Percentiles rank a stretch among this genome's conserved stretches.
phyloP scores from a whole-genome alignment of 2,329 filamentous ascomycete genomes.

The Pezicula radicicola region DNA sequence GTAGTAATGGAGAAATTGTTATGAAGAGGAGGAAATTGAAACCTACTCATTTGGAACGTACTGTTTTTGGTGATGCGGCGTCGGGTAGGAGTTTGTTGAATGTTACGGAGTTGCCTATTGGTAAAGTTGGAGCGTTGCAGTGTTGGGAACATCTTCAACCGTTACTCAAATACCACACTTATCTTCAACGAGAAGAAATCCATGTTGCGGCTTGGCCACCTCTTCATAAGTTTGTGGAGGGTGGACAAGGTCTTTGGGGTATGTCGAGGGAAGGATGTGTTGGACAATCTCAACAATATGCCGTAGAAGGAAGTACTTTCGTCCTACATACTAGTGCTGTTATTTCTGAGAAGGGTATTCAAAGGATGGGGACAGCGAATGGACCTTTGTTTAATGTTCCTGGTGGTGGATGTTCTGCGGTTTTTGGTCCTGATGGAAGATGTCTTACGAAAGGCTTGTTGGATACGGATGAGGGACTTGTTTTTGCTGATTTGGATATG shows the following conservation, averaged over 20 bases:
- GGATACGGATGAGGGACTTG: slow-evolving; percentile 48
- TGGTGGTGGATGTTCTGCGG: slow-evolving; percentile 44
- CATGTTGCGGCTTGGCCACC: slow-evolving; percentile 51
- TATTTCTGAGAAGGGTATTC: slow-evolving; percentile 47
- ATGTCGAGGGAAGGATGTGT: slow-evolving; percentile 33
- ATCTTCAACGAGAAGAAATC: slow-evolving; percentile 45
- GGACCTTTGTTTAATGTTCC: slow-evolving; percentile 45
- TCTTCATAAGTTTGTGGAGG: slow-evolving; percentile 5
- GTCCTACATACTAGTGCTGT: slow-evolving; percentile 51
- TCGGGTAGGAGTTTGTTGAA: slow-evolving; percentile 43
- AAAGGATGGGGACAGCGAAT: slow-evolving; percentile 24
- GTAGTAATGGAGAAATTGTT: slow-evolving; percentile 39
- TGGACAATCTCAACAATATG: slow-evolving; percentile 52
- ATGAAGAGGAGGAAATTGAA: slow-evolving; percentile 54
- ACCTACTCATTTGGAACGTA: slow-evolving; percentile 50
- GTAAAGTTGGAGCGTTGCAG: neutral
- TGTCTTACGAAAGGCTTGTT: slow-evolving; percentile 39
- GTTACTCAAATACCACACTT: slow-evolving; percentile 46
- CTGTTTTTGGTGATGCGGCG: slow-evolving; percentile 53
- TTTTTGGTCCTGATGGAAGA: slow-evolving; percentile 51
- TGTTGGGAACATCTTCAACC: slow-evolving; percentile 41
- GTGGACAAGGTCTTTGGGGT: slow-evolving; percentile 14
- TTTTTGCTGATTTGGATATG: slow-evolving; percentile 35
- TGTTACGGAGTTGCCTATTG: neutral
- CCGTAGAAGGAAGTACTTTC: slow-evolving; percentile 53